Percentiles rank a stretch among this genome's conserved stretches.
phyloP scores from a whole-genome alignment of 2,329 filamentous ascomycete species.

The Tolypocladium tropicale region DNA sequence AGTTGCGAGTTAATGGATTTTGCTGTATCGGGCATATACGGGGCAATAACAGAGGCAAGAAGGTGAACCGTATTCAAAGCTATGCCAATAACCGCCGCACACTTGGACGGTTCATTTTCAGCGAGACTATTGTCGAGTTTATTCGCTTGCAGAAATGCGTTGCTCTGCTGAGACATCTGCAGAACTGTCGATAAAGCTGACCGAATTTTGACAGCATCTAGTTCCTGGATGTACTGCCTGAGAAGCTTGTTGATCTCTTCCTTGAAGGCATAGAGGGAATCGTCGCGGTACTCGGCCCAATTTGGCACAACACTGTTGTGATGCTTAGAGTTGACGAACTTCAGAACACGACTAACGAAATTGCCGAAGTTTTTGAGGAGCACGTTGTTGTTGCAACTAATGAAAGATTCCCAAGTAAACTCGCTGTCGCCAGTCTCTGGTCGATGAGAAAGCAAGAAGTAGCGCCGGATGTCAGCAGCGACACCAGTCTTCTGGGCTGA shows the following conservation, averaged over 20 bases:
- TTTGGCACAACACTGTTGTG: constrained; percentile 42
- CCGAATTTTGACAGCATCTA: background rate
- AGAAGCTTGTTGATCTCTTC: background rate
- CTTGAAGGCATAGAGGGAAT: background rate
- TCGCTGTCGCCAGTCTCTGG: constrained; percentile 81
- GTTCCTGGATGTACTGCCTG: background rate
- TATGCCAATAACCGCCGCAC: background rate
- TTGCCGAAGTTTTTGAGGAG: constrained; percentile 69
- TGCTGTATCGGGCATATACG: background rate
- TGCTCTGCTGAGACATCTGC: background rate
- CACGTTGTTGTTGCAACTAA: constrained; percentile 78
- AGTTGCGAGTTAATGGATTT: background rate
- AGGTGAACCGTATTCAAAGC: background rate
- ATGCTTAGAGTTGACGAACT: constrained; percentile 68
- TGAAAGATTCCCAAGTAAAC: constrained; percentile 81
- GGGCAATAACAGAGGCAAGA: background rate
- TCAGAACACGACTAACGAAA: constrained; percentile 63
- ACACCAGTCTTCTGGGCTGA: constrained; percentile 84
- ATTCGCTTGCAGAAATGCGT: background rate
- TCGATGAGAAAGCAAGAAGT: constrained; percentile 76
- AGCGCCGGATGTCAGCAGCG: constrained; percentile 81
- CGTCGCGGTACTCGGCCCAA: background rate
- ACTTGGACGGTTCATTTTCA: background rate
- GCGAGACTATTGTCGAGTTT: background rate
- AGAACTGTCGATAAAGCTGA: background rate